Conservation (phyloP, 495 filamentous ascomycete species). For the Darksidea phi region DNA sequence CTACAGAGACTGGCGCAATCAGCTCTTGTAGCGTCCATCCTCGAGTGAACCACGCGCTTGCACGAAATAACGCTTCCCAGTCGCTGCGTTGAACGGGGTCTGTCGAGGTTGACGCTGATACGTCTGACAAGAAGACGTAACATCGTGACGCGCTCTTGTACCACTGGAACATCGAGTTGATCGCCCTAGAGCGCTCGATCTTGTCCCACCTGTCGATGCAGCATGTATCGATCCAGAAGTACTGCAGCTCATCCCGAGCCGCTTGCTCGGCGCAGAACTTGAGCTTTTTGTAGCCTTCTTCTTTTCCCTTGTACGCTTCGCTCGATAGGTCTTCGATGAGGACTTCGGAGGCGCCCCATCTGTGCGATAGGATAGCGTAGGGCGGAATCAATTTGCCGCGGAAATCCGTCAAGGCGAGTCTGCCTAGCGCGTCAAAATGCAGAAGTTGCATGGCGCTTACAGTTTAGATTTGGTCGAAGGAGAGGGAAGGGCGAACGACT, state of each 20-base stretch:
- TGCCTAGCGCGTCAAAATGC: neutral
- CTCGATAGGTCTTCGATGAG: conserved; percentile 14
- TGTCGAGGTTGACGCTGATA: neutral
- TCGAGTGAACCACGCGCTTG: conserved; percentile 10
- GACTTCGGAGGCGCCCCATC: conserved; percentile 19
- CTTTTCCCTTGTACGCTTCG: conserved; percentile 3
- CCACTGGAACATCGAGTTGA: conserved; percentile 22
- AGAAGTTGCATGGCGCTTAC: conserved; percentile 9
- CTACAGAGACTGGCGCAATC: conserved; percentile 3
- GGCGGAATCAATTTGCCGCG: conserved; percentile 11
- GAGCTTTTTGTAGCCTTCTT: conserved; percentile 18
- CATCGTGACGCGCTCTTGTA: conserved; percentile 14
- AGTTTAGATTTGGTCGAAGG: too few relatives aligned
- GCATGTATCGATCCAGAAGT: conserved; percentile 29
- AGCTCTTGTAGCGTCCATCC: conserved; percentile 14
- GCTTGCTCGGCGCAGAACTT: conserved; percentile 24
- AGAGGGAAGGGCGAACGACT: too few relatives aligned
- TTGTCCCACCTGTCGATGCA: conserved; percentile 26
- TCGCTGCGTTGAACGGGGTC: neutral
- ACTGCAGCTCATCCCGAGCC: conserved; percentile 16
- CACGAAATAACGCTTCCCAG: neutral
- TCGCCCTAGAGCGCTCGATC: neutral
- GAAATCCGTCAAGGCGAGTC: conserved; percentile 11
- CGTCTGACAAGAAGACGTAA: conserved; percentile 22
- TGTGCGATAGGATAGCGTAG: conserved; percentile 26